Percentiles rank a stretch among this genome's conserved stretches.
phyloP scores from a whole-genome alignment of 2,329 filamentous ascomycete genomes.

The Penicillium sp. region DNA sequence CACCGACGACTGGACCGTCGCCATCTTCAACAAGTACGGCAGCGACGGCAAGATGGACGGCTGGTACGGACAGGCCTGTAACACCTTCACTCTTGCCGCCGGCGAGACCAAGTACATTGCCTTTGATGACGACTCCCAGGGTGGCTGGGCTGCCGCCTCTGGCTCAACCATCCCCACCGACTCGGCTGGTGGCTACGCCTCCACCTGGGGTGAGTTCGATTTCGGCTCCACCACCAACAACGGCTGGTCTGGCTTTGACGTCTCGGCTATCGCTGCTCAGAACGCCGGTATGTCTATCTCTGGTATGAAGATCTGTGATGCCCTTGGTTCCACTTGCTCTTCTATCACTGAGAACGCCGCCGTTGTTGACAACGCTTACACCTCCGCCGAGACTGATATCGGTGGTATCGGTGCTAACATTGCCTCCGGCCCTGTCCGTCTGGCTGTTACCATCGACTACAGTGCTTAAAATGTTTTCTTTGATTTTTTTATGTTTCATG shows the following conservation, averaged over 20 bases:
- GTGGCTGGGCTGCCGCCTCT: slow-evolving; percentile 33
- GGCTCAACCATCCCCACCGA: slow-evolving; percentile 30
- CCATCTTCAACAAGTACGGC: slow-evolving; percentile 45
- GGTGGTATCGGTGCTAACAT: slow-evolving; percentile 41
- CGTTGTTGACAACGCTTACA: slow-evolving; percentile 36
- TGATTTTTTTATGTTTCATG: slow-evolving; percentile 5
- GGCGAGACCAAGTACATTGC: slow-evolving; percentile 41
- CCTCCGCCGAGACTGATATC: slow-evolving; percentile 22
- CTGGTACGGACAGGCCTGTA: slow-evolving; percentile 37
- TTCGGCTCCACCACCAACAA: slow-evolving; percentile 30
- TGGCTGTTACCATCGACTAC: slow-evolving; percentile 33
- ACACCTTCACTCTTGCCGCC: slow-evolving; percentile 32
- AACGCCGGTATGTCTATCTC: slow-evolving; percentile 31
- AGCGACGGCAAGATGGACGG: slow-evolving; percentile 35
- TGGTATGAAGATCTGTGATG: slow-evolving; percentile 41
- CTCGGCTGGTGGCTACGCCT: slow-evolving; percentile 28
- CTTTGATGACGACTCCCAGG: slow-evolving; percentile 39
- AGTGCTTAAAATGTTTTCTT: slow-evolving; percentile 23
- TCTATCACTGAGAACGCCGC: slow-evolving; percentile 26
- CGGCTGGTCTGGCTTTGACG: slow-evolving; percentile 38
- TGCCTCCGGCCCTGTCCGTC: slow-evolving; percentile 24
- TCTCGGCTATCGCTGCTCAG: slow-evolving; percentile 38
- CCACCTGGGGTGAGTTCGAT: slow-evolving; percentile 41
- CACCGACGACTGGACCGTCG: slow-evolving; percentile 36
- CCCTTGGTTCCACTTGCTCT: slow-evolving; percentile 30